A percentile compares a stretch with the other conserved stretches of the same genome.
Conservation (phyloP, 352 stramenopile species). For the Phytophthora boehmeriae region DNA sequence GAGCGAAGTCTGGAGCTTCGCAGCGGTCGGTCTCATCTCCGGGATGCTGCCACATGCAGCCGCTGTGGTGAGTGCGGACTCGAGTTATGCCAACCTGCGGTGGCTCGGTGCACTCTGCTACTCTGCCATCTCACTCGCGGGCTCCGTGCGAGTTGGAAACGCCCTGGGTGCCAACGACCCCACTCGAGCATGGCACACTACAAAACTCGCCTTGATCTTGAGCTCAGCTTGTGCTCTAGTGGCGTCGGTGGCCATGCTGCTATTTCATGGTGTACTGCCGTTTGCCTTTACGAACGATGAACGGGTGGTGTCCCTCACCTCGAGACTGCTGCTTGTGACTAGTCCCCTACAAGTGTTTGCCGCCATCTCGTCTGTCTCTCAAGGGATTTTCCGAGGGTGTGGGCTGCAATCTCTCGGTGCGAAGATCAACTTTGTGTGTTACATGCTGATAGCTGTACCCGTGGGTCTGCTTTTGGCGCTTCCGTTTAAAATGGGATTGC, state of each 20-base stretch:
- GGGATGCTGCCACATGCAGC: slow-evolving; percentile 78
- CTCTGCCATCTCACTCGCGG: slow-evolving; percentile 51
- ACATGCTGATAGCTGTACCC: slow-evolving; percentile 83
- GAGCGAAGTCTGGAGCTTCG: slow-evolving; percentile 89
- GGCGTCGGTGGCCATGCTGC: slow-evolving; percentile 64
- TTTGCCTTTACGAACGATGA: slow-evolving; percentile 69
- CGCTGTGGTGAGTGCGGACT: slow-evolving; percentile 86
- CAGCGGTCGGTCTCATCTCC: slow-evolving; percentile 70
- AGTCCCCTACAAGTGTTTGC: slow-evolving; percentile 87
- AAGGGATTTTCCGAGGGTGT: slow-evolving; percentile 83
- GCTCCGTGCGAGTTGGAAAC: slow-evolving; percentile 86
- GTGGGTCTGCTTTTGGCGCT: slow-evolving; percentile 79
- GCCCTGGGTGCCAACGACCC: slow-evolving; percentile 84
- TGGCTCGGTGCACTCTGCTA: slow-evolving; percentile 70
- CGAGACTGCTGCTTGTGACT: slow-evolving; percentile 68
- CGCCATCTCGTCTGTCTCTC: slow-evolving; percentile 64
- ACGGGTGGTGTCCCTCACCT: slow-evolving; percentile 56
- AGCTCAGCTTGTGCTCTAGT: slow-evolving; percentile 47
- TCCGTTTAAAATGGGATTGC: slow-evolving; percentile 57
- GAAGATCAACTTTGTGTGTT: slow-evolving; percentile 87
- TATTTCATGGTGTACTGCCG: slow-evolving; percentile 55
- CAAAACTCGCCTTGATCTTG: slow-evolving; percentile 60
- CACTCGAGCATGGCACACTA: slow-evolving; percentile 67
- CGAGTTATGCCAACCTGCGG: slow-evolving; percentile 79
- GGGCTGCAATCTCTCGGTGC: slow-evolving; percentile 84